Evolutionary conservation across 2,329 filamentous ascomycete species (phyloP).

Genomic region (Torrubiellomyces zombiae): DNA sequence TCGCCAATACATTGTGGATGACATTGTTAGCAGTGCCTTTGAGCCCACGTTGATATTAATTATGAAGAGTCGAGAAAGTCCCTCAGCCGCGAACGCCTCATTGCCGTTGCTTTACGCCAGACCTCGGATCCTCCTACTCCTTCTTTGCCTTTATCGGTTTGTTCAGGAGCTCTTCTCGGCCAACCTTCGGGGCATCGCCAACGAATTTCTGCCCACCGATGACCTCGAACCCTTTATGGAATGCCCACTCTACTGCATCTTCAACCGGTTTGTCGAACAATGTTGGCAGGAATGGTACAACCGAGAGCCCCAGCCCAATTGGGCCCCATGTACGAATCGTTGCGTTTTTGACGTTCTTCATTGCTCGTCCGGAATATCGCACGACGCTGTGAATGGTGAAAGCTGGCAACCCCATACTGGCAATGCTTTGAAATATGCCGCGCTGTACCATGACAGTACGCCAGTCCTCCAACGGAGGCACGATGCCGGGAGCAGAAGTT

Average conservation of each 20-base stretch:
- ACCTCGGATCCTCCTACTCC: too few relatives aligned
- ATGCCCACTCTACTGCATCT: slow-evolving; percentile 75
- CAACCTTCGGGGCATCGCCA: slow-evolving; percentile 35
- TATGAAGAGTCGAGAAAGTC: too few relatives aligned
- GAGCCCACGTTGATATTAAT: too few relatives aligned
- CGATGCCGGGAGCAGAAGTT: slow-evolving; percentile 20
- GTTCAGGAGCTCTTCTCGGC: slow-evolving; percentile 24
- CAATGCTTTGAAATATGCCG: slow-evolving; percentile 76
- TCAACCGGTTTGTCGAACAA: slow-evolving; percentile 90
- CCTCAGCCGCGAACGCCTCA: too few relatives aligned
- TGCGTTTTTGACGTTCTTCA: slow-evolving; percentile 68
- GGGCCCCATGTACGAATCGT: slow-evolving; percentile 71
- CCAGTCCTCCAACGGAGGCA: slow-evolving; percentile 73
- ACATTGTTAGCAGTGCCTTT: too few relatives aligned
- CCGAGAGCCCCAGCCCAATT: slow-evolving; percentile 63
- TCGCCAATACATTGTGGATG: too few relatives aligned
- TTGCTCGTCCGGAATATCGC: slow-evolving; percentile 67
- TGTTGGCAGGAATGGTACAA: slow-evolving; percentile 69
- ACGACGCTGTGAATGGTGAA: slow-evolving; percentile 92
- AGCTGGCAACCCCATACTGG: slow-evolving; percentile 85
- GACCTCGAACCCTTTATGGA: slow-evolving; percentile 64
- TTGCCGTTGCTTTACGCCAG: too few relatives aligned
- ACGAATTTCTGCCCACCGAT: slow-evolving; percentile 48
- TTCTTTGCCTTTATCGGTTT: slow-evolving; percentile 30
- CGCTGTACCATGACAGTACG: slow-evolving; percentile 81